Base-by-base conservation (phyloP, 2,329 filamentous ascomycete species). In the Atkinsonella hypoxylon region DNA sequence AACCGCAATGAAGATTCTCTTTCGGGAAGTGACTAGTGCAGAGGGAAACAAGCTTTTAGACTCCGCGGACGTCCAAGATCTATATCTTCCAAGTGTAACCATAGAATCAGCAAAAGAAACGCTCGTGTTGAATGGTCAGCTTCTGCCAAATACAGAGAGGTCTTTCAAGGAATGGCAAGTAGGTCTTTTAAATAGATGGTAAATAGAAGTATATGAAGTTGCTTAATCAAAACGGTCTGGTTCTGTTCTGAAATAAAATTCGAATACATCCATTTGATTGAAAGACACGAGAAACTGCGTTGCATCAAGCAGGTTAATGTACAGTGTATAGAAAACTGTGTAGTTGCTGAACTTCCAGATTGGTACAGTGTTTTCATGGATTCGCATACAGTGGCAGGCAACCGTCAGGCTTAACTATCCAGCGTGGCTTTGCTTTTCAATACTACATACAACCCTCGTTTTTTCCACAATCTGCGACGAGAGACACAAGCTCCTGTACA, bases 91-190 rank as follows among this genome's bases (percentile, higher is more conserved):
- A 0, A 55, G 54, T 1, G 65, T 70, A 4, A 70, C 78, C 4
- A 77, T 83, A 30, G 51, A 61, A 5, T 66, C 67, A 31, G 63
- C 83, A 7, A 56, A 63, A 1, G 54, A 58, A 6, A 66, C 63
- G 10, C 65, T 89, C 26, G 60, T 67, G 11, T 60, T 59, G 8
- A 81, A 76, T 55, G 77, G 72, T 36, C 41, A 54, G 3, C 59
- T 80, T 15, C 61, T 88, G 9, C 83, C 84, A 1, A 61, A 56
- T 0, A 68, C 68, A 9, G 78, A 83, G 53, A 71, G 79, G 51
- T 67, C 58, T 30, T 85, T 86, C 56, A 72, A 78, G 60, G 77
- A 75, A n/a, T 89, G 83, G 83, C 73, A 74, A 26, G 80, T 88
- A 5, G 82, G 81, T 2, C 61, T 88, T 17, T 60, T 88, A 53